Base-by-base conservation (phyloP, 495 filamentous ascomycete species). In the Neurospora sp. region DNA sequence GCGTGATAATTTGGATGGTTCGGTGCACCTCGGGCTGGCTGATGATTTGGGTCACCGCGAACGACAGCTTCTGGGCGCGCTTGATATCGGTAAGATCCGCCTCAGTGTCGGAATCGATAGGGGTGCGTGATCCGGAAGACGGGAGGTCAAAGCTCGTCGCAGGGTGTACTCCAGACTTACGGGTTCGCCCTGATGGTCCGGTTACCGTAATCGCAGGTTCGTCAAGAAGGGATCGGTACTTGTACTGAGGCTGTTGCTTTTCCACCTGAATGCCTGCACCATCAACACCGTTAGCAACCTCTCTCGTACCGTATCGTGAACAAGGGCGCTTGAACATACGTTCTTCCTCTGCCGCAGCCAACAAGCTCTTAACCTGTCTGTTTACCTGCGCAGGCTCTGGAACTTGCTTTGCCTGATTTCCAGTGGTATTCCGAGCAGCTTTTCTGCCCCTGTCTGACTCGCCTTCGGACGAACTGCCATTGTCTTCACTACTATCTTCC, bases 81-180 rank as follows among this genome's bases (percentile, higher is more conserved):
- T 90, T 90, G 71, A 98, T 92, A 75, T 97, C 95, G 15, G 86
- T 89, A 9, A 94, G 81, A 73, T 97, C 94, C 3, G 88, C 91
- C 80, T 99, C 94, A 21, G 92, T 89, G 71, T 98, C 96, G 9
- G 94, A 96, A 71, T 91, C 91, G 45, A 93, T 87, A 2, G 95
- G 93, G 1, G 93, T 97, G 36, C 90, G 90, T 5, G 87, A 82
- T 4, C 88, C 90, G 1, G 72, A 37, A 6, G 88, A 85, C 38
- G 84, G 82, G 39, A 87, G 75, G 74, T 97, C 95, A 78, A 91
- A 97, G 76, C 89, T 94, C 11, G 92, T 95, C 34, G 86, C 86
- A 2, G 94, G 96, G 81, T 95, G 95, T 11, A 98, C 89, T 3
- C 89, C 88, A 21, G 88, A 82, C 73, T 89, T 93, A 74, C 86